A percentile compares a stretch with the other conserved stretches of the same genome.
Conservation (phyloP, 495 filamentous ascomycete genomes). For the Poronia punctata region DNA sequence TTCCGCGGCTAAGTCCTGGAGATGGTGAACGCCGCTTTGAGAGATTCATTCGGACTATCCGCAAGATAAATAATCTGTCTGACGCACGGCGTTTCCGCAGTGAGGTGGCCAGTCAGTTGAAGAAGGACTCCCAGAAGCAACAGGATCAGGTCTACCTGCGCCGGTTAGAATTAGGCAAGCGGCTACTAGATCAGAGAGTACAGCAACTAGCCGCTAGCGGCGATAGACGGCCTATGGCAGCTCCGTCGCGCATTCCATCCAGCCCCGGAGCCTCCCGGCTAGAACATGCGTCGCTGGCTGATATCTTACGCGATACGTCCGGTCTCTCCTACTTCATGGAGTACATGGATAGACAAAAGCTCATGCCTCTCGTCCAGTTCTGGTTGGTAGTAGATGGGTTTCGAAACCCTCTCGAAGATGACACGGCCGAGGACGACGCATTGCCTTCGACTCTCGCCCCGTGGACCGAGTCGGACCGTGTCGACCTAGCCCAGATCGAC, state of each 20-base stretch:
- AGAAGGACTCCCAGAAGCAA: conserved; percentile 71
- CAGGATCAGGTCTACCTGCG: conserved; percentile 82
- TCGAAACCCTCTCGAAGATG: conserved; percentile 91
- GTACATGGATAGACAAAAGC: conserved; percentile 87
- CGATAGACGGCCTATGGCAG: conserved; percentile 35
- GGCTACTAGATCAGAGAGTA: conserved; percentile 83
- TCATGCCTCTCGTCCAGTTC: conserved; percentile 91
- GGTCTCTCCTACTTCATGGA: conserved; percentile 99
- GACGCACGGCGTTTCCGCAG: conserved; percentile 88
- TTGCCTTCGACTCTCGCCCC: conserved; percentile 52
- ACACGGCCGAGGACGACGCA: conserved; percentile 60
- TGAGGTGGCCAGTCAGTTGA: conserved; percentile 87
- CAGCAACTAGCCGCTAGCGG: conserved; percentile 67
- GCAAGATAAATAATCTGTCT: conserved; percentile 84
- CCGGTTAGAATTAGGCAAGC: conserved; percentile 84
- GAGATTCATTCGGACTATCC: conserved; percentile 82
- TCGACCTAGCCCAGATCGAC: conserved; percentile 82
- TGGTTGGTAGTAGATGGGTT: conserved; percentile 98
- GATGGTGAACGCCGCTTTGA: conserved; percentile 93
- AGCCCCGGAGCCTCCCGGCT: conserved; percentile 46
- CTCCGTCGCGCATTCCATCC: conserved; percentile 19
- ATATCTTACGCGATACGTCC: conserved; percentile 79
- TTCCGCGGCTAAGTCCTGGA: conserved; percentile 53
- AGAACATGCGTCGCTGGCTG: conserved; percentile 66
- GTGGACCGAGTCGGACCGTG: conserved; percentile 81